These are phyloP conservation scores for Phytopythium mirpurense DNA, from an alignment of 352 stramenopile genomes.

Conservation along the genomic window DNA sequence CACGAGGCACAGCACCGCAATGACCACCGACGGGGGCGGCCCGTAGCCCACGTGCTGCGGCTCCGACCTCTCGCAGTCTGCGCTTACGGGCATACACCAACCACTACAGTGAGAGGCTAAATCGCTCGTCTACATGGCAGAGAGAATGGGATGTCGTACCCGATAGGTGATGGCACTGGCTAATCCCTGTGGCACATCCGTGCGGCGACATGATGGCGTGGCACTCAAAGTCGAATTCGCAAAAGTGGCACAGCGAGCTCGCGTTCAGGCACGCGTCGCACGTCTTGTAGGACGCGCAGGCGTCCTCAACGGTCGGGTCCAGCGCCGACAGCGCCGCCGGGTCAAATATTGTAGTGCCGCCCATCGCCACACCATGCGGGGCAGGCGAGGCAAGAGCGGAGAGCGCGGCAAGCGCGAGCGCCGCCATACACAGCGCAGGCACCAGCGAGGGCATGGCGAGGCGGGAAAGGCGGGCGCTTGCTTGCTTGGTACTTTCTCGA, in stretches of 20 bases:
- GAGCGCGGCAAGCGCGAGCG: not conserved
- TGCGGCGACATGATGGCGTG: conserved; percentile 64
- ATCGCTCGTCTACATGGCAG: too few species aligned
- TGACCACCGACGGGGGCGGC: conserved; percentile 72
- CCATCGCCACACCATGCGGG: not conserved
- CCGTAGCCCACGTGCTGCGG: conserved; percentile 80
- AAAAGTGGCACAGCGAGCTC: conserved; percentile 80
- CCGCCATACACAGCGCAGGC: not conserved
- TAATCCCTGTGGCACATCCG: conserved; percentile 67
- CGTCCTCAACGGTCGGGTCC: conserved; percentile 19
- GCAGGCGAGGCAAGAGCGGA: not conserved
- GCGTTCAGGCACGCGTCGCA: conserved; percentile 75
- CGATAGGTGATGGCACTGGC: conserved; percentile 76
- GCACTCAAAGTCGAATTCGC: conserved; percentile 79
- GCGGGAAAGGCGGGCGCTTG: not conserved
- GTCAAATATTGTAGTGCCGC: conserved; percentile 2
- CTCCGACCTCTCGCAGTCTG: conserved; percentile 70
- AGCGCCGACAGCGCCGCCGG: conserved; percentile 1
- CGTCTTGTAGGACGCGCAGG: conserved; percentile 51
- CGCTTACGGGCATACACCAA: too few species aligned
- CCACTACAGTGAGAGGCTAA: too few species aligned
- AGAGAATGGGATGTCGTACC: conserved; percentile 21
- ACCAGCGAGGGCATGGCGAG: not conserved
- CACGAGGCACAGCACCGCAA: conserved; percentile 78
- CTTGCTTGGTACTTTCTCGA: too few species aligned